Percentiles rank a stretch among this genome's conserved stretches.
phyloP scores from a whole-genome alignment of 257 asterid species.

The Mentha longifolia region DNA sequence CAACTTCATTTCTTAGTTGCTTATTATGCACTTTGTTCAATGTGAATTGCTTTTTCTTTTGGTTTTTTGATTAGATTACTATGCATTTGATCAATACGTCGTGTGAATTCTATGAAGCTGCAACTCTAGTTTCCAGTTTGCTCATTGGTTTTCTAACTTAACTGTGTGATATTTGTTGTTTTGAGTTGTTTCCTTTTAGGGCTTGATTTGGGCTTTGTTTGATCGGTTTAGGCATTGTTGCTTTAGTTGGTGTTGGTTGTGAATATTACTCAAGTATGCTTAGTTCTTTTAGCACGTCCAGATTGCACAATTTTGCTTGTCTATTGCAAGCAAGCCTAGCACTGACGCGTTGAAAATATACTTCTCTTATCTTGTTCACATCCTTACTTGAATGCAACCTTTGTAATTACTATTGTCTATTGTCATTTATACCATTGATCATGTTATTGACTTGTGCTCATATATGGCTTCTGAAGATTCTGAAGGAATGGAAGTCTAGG shows the following conservation, averaged over 20 bases:
- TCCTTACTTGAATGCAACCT: too few relatives aligned
- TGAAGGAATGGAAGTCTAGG: conserved; percentile 75
- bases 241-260: too few relatives aligned
- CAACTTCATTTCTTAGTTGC: conserved; percentile 2
- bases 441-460: conserved; percentile 29
- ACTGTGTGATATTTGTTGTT: too few relatives aligned
- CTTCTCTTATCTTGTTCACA: not conserved
- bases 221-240: not conserved
- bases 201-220: not conserved
- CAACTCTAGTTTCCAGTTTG: not conserved
- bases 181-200: not conserved
- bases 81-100: conserved; percentile 16
- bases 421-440: conserved; percentile 9
- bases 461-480: conserved; percentile 48
- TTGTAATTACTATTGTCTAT: conserved; percentile 1
- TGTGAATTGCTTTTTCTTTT: not conserved
- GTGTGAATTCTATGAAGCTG: conserved; percentile 31
- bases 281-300: not conserved
- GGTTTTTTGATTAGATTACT: not conserved
- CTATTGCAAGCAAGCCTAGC: not conserved
- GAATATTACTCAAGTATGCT: too few relatives aligned
- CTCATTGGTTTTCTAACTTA: too few relatives aligned
- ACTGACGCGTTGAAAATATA: not conserved
- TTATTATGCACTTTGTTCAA: not conserved
- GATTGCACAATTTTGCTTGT: not conserved